phyloP scores from a whole-genome alignment of 768 basidiomycete species.

The Calocera cornea region DNA sequence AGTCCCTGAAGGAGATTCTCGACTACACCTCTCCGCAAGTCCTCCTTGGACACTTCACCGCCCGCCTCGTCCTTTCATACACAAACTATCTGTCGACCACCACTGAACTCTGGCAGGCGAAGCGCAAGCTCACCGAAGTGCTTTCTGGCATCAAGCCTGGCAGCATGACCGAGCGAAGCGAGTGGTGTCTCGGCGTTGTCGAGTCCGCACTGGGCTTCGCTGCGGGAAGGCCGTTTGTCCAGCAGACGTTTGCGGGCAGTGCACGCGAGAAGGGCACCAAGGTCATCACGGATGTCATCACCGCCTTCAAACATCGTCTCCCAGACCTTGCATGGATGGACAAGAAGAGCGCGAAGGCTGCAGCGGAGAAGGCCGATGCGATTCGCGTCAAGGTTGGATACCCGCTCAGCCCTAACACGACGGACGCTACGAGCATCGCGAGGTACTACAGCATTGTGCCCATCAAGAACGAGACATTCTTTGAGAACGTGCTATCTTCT shows the following conservation, averaged over 20 bases:
- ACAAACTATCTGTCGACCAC: constrained; percentile 58
- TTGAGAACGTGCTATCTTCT: constrained; percentile 66
- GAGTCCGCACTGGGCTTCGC: constrained; percentile 75
- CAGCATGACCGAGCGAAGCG: constrained; percentile 64
- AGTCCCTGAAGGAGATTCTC: constrained; percentile 54
- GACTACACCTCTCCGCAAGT: constrained; percentile 51
- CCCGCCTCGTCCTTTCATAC: constrained; percentile 55
- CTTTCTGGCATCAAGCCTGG: constrained; percentile 80
- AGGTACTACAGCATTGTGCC: constrained; percentile 61
- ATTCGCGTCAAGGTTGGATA: constrained; percentile 89
- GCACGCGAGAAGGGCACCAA: constrained; percentile 69
- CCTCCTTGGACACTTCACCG: constrained; percentile 75
- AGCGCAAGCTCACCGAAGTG: constrained; percentile 52
- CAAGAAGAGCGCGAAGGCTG: constrained; percentile 58
- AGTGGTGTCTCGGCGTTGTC: constrained; percentile 64
- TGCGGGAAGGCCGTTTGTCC: constrained; percentile 73
- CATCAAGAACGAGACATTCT: constrained; percentile 56
- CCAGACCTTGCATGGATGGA: constrained; percentile 84
- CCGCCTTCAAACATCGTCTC: constrained; percentile 69
- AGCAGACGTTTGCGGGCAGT: constrained; percentile 64
- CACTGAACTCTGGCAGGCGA: constrained; percentile 68
- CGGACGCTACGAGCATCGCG: constrained; percentile 49
- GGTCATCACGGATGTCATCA: constrained; percentile 70
- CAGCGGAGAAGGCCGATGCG: constrained; percentile 72
- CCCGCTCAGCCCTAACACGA: constrained; percentile 74